A percentile compares a stretch with the other conserved stretches of the same genome.
Conservation (phyloP, 2,329 filamentous ascomycete genomes). For the Pyrenophora tritici-repentis region DNA sequence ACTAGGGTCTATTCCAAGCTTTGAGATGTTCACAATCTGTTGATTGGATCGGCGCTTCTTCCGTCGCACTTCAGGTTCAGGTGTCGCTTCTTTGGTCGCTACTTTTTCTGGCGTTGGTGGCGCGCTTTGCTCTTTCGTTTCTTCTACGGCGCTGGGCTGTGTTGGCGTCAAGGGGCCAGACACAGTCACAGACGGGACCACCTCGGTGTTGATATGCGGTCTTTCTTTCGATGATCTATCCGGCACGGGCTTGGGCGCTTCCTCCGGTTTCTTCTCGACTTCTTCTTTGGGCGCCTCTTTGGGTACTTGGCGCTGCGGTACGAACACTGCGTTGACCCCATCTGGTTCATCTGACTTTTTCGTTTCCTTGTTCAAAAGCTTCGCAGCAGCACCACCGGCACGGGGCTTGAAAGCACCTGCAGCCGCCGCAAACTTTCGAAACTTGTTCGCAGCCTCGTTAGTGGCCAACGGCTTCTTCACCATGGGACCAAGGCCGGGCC, state of each 20-base stretch:
- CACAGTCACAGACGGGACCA: conserved; percentile 43
- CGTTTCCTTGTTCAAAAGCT: conserved; percentile 65
- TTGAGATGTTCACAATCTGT: conserved; percentile 76
- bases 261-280: conserved; percentile 32
- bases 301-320: conserved; percentile 59
- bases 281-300: conserved; percentile 35
- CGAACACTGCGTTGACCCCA: conserved; percentile 86
- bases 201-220: conserved; percentile 38
- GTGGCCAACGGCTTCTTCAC: conserved; percentile 78
- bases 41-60: conserved; percentile 71
- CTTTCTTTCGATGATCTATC: conserved; percentile 38
- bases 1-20: conserved; percentile 75
- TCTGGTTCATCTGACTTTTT: conserved; percentile 73
- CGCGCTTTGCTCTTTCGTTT: conserved; percentile 44
- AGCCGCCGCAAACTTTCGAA: conserved; percentile 77
- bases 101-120: conserved; percentile 41
- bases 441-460: conserved; percentile 72
- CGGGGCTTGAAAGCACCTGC: conserved; percentile 82
- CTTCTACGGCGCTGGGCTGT: conserved; percentile 19
- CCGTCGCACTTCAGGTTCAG: conserved; percentile 56
- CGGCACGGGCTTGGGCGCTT: conserved; percentile 24
- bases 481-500: conserved; percentile 89
- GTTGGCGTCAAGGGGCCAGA: conserved; percentile 38
- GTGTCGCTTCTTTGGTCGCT: conserved; percentile 21
- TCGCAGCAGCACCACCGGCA: conserved; percentile 82